Base-by-base conservation (phyloP, 306 rosid species). In the Trifolium dubium region DNA sequence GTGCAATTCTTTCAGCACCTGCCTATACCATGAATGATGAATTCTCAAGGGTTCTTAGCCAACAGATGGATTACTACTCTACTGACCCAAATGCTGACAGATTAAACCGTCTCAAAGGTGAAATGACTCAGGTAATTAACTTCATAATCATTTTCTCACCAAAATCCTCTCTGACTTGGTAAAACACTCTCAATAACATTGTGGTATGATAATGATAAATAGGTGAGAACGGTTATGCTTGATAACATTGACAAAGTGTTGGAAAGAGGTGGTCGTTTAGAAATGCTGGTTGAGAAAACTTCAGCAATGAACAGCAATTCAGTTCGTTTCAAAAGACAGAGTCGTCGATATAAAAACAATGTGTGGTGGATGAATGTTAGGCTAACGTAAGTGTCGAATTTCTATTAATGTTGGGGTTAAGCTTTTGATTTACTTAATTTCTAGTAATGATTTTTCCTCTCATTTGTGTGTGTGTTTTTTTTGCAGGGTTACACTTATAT, bases 231-330 rank as follows among this genome's bases (percentile, higher is more conserved):
- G 2, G 97, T 93, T 35, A 93, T 93, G 97, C 85, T 93, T 43
- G 96, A 93, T 81, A 93, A 93, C 81, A 93, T 93, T 64, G 98
- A 93, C 74, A 93, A 93, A 86, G 98, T 93, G 35, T 70, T 93
- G 53, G 98, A 91, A 40, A 88, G 98, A 81, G 98, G 98, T 31
- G 94, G 87, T 8, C 88, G 98, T 11, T 82, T 93, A 85, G 96
- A 90, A 71, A 76, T 91, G 72, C 86, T 93, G 80, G 96, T 91
- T 62, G 98, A 93, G 83, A 93, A 91, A 76, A 88, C 98, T 60
- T 64, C 90, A 43, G 77, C 88, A 58, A 91, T 93, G 97, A 90
- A 93, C 76, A 93, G 77, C 69, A 93, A 88, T 73, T 69, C 98
- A 2, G 65, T 91, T 74, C 89, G 92, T 29, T 93, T 93, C 86